Evolutionary conservation across 2,329 filamentous ascomycete species (phyloP).

Genomic region (Neopestalotiopsis sp.): DNA sequence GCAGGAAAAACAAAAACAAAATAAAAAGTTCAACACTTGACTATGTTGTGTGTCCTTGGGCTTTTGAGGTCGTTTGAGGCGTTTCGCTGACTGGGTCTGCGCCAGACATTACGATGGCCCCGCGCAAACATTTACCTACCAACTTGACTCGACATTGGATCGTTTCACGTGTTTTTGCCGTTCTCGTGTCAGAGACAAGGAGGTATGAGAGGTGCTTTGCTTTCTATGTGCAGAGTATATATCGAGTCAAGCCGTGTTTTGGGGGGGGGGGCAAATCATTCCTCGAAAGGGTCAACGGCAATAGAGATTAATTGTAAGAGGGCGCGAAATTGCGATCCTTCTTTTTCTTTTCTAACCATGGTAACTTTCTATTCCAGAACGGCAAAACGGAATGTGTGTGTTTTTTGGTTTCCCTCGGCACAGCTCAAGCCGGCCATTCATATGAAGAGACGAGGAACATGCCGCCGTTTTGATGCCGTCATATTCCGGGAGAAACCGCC

Average conservation of each 20-base stretch:
- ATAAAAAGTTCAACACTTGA: conserved; percentile 20
- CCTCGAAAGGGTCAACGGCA: background rate
- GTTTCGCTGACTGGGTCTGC: background rate
- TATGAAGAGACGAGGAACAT: conserved; percentile 11
- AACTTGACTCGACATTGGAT: background rate
- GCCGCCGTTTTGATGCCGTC: conserved; percentile 25
- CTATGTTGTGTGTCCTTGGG: background rate
- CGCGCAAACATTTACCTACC: background rate
- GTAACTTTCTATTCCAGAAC: background rate
- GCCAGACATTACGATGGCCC: too few relatives aligned
- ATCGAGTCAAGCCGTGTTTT: background rate
- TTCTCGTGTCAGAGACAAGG: background rate
- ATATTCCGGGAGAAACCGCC: conserved; percentile 28
- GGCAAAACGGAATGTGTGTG: background rate
- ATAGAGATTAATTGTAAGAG: too few relatives aligned
- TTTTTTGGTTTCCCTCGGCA: background rate
- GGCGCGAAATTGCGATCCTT: background rate
- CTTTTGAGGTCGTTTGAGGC: background rate
- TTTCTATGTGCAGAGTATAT: background rate
- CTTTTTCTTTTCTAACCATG: background rate
- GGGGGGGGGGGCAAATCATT: background rate
- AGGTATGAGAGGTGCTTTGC: background rate
- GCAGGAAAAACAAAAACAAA: background rate
- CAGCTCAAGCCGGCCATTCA: background rate
- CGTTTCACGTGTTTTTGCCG: background rate